Evolutionary conservation across 192 early-diverging fungal genomes (phyloP).

Genomic region (Podila verticillata): DNA sequence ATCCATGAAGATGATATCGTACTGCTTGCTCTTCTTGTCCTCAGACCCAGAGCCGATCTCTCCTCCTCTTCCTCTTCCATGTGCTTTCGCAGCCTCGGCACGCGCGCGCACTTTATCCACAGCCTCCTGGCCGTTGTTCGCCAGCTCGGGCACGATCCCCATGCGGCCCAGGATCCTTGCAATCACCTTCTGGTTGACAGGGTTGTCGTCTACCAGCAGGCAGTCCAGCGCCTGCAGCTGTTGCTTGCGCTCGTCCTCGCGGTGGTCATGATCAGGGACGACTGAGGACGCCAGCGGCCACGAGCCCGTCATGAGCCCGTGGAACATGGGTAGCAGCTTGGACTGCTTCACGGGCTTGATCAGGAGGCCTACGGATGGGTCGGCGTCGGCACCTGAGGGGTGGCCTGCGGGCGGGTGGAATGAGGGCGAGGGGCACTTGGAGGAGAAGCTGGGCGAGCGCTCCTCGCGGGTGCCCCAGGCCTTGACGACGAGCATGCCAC

Average conservation of each 20-base stretch:
- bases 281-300: slow-evolving; percentile 31
- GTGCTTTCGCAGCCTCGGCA: slow-evolving; percentile 22
- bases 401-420: too few relatives aligned
- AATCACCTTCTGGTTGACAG: slow-evolving; percentile 55
- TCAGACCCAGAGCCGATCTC: neutral
- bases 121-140: slow-evolving; percentile 54
- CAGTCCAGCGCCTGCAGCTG: slow-evolving; percentile 38
- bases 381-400: neutral
- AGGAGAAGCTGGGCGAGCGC: slow-evolving; percentile 5
- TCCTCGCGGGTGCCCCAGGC: slow-evolving; percentile 8
- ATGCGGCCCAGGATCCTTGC: slow-evolving; percentile 40
- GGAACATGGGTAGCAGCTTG: slow-evolving; percentile 46
- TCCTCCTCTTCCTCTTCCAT: neutral
- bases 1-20: slow-evolving; percentile 55
- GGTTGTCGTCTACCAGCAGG: slow-evolving; percentile 58
- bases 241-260: slow-evolving; percentile 23
- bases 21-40: slow-evolving; percentile 21
- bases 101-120: slow-evolving; percentile 35
- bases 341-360: slow-evolving; percentile 48
- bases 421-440: neutral
- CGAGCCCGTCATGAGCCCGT: slow-evolving; percentile 46
- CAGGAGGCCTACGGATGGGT: slow-evolving; percentile 24
- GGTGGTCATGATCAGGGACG: slow-evolving; percentile 12
- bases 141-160: slow-evolving; percentile 43
- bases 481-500: slow-evolving; percentile 31